phyloP scores from a whole-genome alignment of 257 asterid species.

The Gynochthodes officinalis region DNA sequence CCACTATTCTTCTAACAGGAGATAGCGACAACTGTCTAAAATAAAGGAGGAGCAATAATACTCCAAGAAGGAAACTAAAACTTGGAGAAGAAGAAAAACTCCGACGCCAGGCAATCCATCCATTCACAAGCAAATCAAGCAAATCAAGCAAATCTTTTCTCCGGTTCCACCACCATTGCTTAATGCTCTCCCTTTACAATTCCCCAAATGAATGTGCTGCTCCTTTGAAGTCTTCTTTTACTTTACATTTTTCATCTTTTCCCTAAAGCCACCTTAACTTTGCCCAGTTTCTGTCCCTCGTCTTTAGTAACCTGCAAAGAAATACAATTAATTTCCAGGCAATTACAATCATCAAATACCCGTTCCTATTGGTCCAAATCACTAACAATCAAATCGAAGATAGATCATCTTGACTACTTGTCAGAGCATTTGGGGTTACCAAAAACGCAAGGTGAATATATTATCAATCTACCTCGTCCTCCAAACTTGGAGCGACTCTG shows the following conservation, averaged over 20 bases:
- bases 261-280: slow-evolving; percentile 10
- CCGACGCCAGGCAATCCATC: neutral
- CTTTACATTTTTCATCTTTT: slow-evolving; percentile 17
- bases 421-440: no score
- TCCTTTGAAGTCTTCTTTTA: neutral
- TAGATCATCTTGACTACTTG: no score
- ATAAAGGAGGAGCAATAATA: neutral
- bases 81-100: slow-evolving; percentile 25
- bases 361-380: neutral
- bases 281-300: slow-evolving; percentile 12
- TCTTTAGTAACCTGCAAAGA: slow-evolving; percentile 16
- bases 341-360: no score
- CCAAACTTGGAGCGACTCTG: slow-evolving; percentile 50
- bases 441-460: no score
- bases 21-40: slow-evolving; percentile 15
- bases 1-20: no score
- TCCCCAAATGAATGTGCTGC: neutral
- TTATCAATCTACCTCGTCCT: slow-evolving; percentile 28
- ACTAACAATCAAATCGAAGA: neutral
- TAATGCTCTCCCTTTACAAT: slow-evolving; percentile 14
- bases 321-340: neutral
- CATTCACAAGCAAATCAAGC: no score
- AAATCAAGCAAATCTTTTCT: slow-evolving; percentile 9
- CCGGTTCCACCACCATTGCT: slow-evolving; percentile 9
- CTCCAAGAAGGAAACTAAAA: slow-evolving; percentile 13